These are phyloP conservation scores for Colletotrichum sp. DNA, from an alignment of 2,329 filamentous ascomycete genomes.

Conservation along the genomic window DNA sequence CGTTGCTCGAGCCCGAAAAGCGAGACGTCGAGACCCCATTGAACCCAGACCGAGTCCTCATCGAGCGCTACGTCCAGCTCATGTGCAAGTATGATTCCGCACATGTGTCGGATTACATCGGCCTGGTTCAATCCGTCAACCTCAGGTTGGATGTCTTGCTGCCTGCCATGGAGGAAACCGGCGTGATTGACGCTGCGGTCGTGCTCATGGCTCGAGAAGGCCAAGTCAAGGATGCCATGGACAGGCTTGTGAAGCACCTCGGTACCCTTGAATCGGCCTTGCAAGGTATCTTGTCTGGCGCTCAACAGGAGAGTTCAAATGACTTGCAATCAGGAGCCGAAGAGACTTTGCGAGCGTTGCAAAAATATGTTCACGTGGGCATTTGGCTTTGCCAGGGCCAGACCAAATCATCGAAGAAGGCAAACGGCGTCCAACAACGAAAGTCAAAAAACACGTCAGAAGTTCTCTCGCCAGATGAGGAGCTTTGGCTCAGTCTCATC, in stretches of 20 bases:
- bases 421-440: conserved; percentile 50
- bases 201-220: conserved; percentile 90
- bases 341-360: conserved; percentile 77
- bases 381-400: conserved; percentile 95
- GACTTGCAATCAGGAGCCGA: conserved; percentile 68
- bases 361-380: conserved; percentile 91
- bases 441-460: conserved; percentile 52
- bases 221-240: conserved; percentile 82
- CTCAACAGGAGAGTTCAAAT: conserved; percentile 56
- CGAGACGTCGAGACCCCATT: conserved; percentile 35
- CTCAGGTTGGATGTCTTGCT: conserved; percentile 76
- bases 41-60: conserved; percentile 60
- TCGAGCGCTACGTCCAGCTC: conserved; percentile 86
- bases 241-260: conserved; percentile 81
- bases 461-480: conserved; percentile 57
- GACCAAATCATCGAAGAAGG: conserved; percentile 63
- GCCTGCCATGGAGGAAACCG: conserved; percentile 86
- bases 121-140: conserved; percentile 76
- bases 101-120: conserved; percentile 87
- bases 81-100: conserved; percentile 86
- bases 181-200: conserved; percentile 91
- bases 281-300: conserved; percentile 72
- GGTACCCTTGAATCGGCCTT: conserved; percentile 80
- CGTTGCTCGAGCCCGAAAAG: conserved; percentile 69
- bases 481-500: conserved; percentile 66